A percentile compares a stretch with the other conserved stretches of the same genome.
These are phyloP conservation scores for Akebia trifoliata DNA, from an alignment of 164 flowering plant genomes.

Conservation along the genomic window DNA sequence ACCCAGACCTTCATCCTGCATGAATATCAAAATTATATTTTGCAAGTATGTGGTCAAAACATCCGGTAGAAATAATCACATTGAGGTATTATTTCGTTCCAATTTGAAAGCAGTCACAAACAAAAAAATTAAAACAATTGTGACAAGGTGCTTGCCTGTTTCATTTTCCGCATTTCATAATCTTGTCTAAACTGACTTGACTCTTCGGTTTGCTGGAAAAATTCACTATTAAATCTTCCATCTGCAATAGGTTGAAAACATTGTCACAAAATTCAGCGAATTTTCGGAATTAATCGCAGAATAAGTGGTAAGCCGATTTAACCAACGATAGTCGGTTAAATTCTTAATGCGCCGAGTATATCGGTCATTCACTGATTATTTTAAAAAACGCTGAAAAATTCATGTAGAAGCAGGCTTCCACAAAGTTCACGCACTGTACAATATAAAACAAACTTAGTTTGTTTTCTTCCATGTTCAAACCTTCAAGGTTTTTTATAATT, in stretches of 20 bases:
- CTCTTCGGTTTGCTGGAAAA: conserved; percentile 64
- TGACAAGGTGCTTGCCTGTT: conserved; percentile 47
- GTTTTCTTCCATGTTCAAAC: too few species aligned
- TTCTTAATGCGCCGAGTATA: too few species aligned
- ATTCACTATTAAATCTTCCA: conserved; percentile 67
- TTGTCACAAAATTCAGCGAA: background rate
- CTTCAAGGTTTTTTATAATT: too few species aligned
- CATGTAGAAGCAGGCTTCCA: too few species aligned
- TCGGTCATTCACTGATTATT: too few species aligned
- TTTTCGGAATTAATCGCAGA: background rate
- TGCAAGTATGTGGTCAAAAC: background rate
- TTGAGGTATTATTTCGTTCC: background rate
- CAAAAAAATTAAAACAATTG: background rate
- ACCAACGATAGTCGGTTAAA: too few species aligned
- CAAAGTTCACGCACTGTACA: too few species aligned
- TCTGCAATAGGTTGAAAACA: conserved; percentile 29
- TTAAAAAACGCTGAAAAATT: too few species aligned
- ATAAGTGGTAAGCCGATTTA: too few species aligned
- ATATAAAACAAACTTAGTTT: too few species aligned
- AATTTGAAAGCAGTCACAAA: background rate
- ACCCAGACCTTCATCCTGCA: conserved; percentile 89
- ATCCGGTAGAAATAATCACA: background rate
- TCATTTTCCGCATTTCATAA: conserved; percentile 86
- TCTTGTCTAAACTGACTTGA: conserved; percentile 79
- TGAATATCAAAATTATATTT: background rate